These are phyloP conservation scores for Lenwebbia sp. DNA, from an alignment of 345 rosid species.

Conservation along the genomic window DNA sequence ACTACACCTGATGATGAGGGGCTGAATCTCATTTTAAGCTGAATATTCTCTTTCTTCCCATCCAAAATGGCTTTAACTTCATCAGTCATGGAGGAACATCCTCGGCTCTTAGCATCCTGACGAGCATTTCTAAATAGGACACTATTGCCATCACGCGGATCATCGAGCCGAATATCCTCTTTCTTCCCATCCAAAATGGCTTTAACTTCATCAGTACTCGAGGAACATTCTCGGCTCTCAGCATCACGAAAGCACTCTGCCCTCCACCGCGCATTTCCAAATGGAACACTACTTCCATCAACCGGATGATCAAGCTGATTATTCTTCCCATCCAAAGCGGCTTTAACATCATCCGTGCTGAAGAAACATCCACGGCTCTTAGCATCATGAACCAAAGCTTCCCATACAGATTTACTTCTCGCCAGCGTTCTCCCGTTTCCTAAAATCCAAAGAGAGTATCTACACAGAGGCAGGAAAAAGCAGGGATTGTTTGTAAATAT, in stretches of 20 bases:
- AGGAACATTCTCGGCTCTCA: not conserved
- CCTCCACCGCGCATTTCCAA: not conserved
- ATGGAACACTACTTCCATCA: not conserved
- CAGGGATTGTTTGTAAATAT: not conserved
- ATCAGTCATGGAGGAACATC: too few relatives aligned
- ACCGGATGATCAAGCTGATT: not conserved
- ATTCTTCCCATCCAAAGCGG: not conserved
- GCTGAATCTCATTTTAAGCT: not conserved
- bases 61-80: too few relatives aligned
- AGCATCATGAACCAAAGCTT: not conserved
- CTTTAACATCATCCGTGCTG: not conserved
- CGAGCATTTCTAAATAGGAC: constrained; percentile 8
- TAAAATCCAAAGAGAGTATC: constrained; percentile 19
- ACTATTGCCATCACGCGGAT: not conserved
- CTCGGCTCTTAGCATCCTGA: too few relatives aligned
- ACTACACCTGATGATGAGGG: not conserved
- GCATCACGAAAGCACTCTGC: not conserved
- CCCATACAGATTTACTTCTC: constrained; percentile 7
- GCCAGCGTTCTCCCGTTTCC: constrained; percentile 5
- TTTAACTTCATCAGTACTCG: not conserved
- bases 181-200: not conserved
- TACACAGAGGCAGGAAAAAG: not conserved
- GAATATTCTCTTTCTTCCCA: too few relatives aligned
- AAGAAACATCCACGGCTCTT: not conserved
- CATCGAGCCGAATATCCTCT: constrained; percentile 1